Conservation (phyloP, 129 eudicot genomes). For the Lactuca sativa region DNA sequence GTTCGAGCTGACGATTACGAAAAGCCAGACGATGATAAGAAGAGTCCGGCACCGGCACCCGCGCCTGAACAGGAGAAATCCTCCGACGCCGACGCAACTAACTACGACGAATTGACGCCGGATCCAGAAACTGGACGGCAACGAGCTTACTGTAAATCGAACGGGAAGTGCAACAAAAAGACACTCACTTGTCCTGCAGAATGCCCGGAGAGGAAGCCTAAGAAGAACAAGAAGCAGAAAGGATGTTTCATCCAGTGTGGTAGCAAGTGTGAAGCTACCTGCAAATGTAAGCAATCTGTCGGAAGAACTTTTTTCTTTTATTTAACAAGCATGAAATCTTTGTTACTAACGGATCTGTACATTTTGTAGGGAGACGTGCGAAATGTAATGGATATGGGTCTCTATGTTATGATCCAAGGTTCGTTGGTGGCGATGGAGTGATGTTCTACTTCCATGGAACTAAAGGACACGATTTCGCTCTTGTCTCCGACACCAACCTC, state of each 20-base stretch:
- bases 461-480: conserved; percentile 48
- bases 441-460: conserved; percentile 77
- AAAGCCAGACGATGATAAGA: not conserved
- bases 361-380: conserved; percentile 48
- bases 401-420: conserved; percentile 65
- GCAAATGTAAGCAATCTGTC: conserved; percentile 55
- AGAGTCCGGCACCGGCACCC: conserved; percentile 1
- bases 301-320: not conserved
- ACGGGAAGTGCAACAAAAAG: conserved; percentile 39
- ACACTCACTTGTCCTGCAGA: conserved; percentile 60
- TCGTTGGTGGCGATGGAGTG: conserved; percentile 70
- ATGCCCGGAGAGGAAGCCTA: conserved; percentile 70
- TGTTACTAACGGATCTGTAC: not conserved
- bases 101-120: conserved; percentile 35
- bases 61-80: conserved; percentile 20
- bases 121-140: conserved; percentile 48
- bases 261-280: conserved; percentile 70
- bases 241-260: conserved; percentile 67
- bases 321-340: not conserved
- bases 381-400: conserved; percentile 51
- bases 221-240: conserved; percentile 62
- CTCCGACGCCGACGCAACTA: conserved; percentile 32
- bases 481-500: conserved; percentile 58
- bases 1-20: conserved; percentile 35
- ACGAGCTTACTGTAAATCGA: conserved; percentile 43